Conservation (phyloP, 1,139 yeast species). For the Yueomyces sp. region DNA sequence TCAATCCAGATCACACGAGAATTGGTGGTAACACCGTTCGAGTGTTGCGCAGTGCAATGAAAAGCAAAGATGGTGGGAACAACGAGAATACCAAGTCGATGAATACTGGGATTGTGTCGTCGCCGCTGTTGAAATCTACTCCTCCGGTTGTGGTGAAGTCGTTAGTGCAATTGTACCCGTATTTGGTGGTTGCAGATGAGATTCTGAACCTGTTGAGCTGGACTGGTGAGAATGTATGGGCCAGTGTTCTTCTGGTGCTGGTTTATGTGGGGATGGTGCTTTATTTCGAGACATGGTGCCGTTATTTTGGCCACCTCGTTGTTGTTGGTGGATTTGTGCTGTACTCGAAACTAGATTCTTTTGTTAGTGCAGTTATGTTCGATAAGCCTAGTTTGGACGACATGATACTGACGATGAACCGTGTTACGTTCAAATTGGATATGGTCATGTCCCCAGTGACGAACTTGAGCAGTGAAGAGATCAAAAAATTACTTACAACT, state of each 20-base stretch:
- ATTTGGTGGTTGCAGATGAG: slow-evolving; percentile 61
- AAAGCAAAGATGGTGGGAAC: slow-evolving; percentile 5
- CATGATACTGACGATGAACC: slow-evolving; percentile 66
- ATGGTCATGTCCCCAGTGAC: slow-evolving; percentile 68
- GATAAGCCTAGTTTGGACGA: slow-evolving; percentile 78
- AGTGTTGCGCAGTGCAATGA: slow-evolving; percentile 19
- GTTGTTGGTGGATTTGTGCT: slow-evolving; percentile 56
- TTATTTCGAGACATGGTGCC: slow-evolving; percentile 61
- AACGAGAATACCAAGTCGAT: slow-evolving; percentile 5
- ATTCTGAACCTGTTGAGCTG: slow-evolving; percentile 66
- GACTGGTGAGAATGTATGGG: slow-evolving; percentile 80
- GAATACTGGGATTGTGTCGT: slow-evolving; percentile 21
- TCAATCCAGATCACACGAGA: slow-evolving; percentile 14
- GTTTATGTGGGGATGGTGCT: slow-evolving; percentile 48
- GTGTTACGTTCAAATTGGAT: slow-evolving; percentile 65
- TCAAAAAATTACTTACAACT: slow-evolving; percentile 69
- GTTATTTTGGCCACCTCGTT: slow-evolving; percentile 70
- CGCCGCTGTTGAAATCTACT: slow-evolving; percentile 68
- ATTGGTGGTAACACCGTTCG: slow-evolving; percentile 20
- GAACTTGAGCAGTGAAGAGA: slow-evolving; percentile 61
- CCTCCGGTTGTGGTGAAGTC: slow-evolving; percentile 89
- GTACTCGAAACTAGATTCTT: slow-evolving; percentile 49
- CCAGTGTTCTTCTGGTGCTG: slow-evolving; percentile 50
- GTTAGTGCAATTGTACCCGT: slow-evolving; percentile 73
- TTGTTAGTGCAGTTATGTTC: slow-evolving; percentile 40